Percentiles rank a stretch among this genome's conserved stretches.
These are phyloP conservation scores for Cryptococcus sp. DNA, from an alignment of 1,284 basidiomycete species.

Conservation along the genomic window DNA sequence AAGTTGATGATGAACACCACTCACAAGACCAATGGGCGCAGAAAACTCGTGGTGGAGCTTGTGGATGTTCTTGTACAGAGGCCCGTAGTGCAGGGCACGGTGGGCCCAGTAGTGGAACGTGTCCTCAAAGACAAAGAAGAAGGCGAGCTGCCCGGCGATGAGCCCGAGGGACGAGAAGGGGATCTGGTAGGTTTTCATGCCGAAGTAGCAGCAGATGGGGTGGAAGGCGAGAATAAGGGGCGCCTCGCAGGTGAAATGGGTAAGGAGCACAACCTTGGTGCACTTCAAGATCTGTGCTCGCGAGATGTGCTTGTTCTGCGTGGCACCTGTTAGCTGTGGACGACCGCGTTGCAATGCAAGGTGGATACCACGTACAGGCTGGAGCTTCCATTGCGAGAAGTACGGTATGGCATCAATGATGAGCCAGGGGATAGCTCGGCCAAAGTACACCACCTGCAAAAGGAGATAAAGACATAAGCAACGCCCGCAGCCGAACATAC, in stretches of 20 bases:
- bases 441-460: constrained; percentile 87
- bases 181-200: constrained; percentile 82
- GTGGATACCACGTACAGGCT: constrained; percentile 55
- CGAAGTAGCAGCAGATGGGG: constrained; percentile 83
- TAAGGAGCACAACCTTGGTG: constrained; percentile 89
- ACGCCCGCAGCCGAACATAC: background rate
- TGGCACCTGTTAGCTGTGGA: background rate
- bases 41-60: constrained; percentile 97
- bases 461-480: background rate
- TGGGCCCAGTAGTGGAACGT: constrained; percentile 80
- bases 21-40: constrained; percentile 83
- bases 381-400: constrained; percentile 93
- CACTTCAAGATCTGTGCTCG: constrained; percentile 88
- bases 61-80: constrained; percentile 96
- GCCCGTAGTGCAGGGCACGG: constrained; percentile 82
- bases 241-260: constrained; percentile 93
- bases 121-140: constrained; percentile 97
- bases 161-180: constrained; percentile 74
- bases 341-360: background rate
- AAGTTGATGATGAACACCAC: constrained; percentile 6
- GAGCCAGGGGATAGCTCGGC: constrained; percentile 91
- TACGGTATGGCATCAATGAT: constrained; percentile 92
- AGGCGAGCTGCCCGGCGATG: constrained; percentile 74
- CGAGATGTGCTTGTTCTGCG: constrained; percentile 68
- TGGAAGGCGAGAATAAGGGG: constrained; percentile 98